Evolutionary conservation across 768 basidiomycete genomes (phyloP).

Genomic region (Tulasnella sp.): DNA sequence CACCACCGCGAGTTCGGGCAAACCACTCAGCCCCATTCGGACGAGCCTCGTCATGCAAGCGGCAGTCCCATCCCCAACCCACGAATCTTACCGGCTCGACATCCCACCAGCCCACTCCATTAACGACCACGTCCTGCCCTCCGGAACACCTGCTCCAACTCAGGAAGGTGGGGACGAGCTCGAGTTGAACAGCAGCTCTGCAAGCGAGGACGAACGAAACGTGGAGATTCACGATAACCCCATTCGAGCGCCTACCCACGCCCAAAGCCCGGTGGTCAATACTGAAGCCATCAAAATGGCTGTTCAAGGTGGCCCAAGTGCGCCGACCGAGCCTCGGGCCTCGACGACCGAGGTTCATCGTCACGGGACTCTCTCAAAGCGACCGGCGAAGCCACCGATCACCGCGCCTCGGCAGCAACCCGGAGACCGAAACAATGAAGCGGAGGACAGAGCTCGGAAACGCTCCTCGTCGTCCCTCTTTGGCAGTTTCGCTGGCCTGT

Average conservation of each 20-base stretch:
- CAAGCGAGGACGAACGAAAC: conserved; percentile 41
- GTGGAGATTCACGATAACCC: conserved; percentile 59
- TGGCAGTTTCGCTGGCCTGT: conserved; percentile 54
- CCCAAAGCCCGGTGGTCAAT: background rate
- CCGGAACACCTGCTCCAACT: conserved; percentile 20
- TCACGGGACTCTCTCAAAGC: conserved; percentile 7
- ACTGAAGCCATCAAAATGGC: background rate
- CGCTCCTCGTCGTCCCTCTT: conserved; percentile 47
- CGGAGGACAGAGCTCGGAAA: conserved; percentile 33
- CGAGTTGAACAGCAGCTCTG: conserved; percentile 29
- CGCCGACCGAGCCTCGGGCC: background rate
- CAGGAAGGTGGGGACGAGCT: conserved; percentile 43
- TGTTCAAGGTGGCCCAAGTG: background rate
- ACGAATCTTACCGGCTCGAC: conserved; percentile 40
- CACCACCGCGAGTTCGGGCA: conserved; percentile 12
- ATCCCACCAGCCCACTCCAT: conserved; percentile 62
- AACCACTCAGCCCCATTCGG: conserved; percentile 28
- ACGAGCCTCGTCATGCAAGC: conserved; percentile 3
- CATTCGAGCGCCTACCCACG: conserved; percentile 42
- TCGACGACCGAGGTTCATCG: background rate
- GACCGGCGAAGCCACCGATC: background rate
- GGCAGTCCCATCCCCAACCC: conserved; percentile 34
- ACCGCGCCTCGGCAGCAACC: background rate
- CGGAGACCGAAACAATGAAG: background rate
- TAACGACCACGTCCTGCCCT: conserved; percentile 15